Base-by-base conservation (phyloP, 176 grass and related monocot species). In the Typha latifolia region DNA sequence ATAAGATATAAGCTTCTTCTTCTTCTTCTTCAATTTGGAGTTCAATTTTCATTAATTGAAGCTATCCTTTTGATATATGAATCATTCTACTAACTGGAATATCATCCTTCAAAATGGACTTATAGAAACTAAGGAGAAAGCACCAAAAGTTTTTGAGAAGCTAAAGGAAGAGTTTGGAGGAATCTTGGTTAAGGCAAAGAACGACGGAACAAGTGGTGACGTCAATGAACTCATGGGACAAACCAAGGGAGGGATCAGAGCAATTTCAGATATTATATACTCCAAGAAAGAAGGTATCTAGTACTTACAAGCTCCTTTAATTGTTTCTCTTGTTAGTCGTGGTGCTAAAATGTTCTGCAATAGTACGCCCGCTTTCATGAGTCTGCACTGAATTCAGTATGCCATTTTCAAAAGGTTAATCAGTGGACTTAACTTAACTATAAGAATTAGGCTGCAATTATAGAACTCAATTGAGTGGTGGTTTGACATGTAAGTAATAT, bases 141-240 rank as follows among this genome's bases (percentile, higher is more conserved):
- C 48, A 0, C 70, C 47, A 48, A 79, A 82, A 24, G 52, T 63
- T 43, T 70, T 82, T 48, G 67, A 66, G 14, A 71, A 74, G 51
- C 70, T 74, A 71, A 86, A 82, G 18, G 78, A 74, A 56, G 72
- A 85, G 63, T 24, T 66, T 16, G 78, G 50, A 70, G 53, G 70
- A 31, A 78, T 69, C 9, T 62, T 81, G 18, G 74, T 77, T 13
- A 74, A 73, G 49, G 78, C 81, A 37, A 81, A 77, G 69, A 74
- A 20, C 65, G 43, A 12, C 73, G 49, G 74, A 81, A 18, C 51
- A 55, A 19, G 81, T 37, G 34, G 34, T 37, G 34, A 8, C 34
- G 7, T 37, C 34, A 37, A 37, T 37, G 34, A 37, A 6, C 34
- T 37, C 34, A 37, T 37, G 34, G 34, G 6, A 37, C 34, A 81